These are phyloP conservation scores for Chaetomium strumarium DNA, from an alignment of 2,329 filamentous ascomycete species.

Conservation along the genomic window DNA sequence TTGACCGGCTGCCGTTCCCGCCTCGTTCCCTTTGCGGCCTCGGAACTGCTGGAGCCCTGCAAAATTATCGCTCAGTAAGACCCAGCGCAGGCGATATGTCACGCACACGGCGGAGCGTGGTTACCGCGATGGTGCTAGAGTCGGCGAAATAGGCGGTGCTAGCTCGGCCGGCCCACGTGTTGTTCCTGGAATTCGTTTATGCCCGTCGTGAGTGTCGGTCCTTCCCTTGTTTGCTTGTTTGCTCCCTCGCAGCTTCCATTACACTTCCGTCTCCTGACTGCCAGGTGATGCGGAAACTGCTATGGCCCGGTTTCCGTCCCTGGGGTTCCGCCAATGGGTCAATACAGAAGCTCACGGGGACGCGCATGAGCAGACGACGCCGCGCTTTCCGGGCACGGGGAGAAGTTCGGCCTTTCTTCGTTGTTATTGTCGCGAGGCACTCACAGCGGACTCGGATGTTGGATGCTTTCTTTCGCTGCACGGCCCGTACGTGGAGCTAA, in stretches of 20 bases:
- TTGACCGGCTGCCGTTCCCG: slow-evolving; percentile 10
- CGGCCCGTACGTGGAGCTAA: not conserved
- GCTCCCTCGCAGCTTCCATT: not conserved
- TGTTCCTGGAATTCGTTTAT: slow-evolving; percentile 5
- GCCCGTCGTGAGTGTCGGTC: not conserved
- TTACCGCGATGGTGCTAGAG: slow-evolving; percentile 1
- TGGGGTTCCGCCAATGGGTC: not conserved
- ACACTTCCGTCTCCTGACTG: too few species aligned
- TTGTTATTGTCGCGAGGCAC: too few species aligned
- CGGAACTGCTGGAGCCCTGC: not conserved
- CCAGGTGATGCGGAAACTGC: not conserved
- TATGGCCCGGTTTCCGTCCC: not conserved
- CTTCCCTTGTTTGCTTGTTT: not conserved
- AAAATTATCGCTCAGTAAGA: slow-evolving; percentile 14
- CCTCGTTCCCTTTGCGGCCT: not conserved
- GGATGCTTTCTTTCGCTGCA: too few species aligned
- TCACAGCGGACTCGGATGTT: too few species aligned
- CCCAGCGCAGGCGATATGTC: not conserved
- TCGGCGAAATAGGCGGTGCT: slow-evolving; percentile 16
- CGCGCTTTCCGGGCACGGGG: not conserved
- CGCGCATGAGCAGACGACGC: not conserved
- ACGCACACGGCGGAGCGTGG: slow-evolving; percentile 7
- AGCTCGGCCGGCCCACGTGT: slow-evolving; percentile 8
- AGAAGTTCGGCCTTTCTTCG: too few species aligned
- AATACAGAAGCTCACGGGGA: not conserved